Evolutionary conservation across 2,329 filamentous ascomycete genomes (phyloP), one percentile per base, ranked within the genome.

Genomic region (Byssothecium circinans): DNA sequence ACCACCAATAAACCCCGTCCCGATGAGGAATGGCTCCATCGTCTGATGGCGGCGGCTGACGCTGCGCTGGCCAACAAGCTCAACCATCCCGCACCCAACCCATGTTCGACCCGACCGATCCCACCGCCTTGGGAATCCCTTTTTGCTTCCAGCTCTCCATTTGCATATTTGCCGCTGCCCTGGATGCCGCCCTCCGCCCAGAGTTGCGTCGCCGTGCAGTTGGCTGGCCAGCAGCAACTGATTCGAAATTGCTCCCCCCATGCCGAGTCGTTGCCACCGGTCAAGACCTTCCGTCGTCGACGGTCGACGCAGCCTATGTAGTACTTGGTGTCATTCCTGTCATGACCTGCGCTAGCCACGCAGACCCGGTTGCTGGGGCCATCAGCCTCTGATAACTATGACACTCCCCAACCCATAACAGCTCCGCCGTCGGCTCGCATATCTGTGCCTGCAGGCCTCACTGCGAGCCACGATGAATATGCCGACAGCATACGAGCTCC

Each of bases 331-430:
- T 19, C 41, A 41, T 23, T 46, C 56, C 48, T 47, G 60, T n/a
- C n/a, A 61, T 64, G 63, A 67, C 65, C 64, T 67, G 57, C 60
- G 53, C 53, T 52, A 56, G 57, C 47, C 53, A 56, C 56, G 56
- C 58, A 52, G 58, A 61, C 57, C 65, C 52, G 60, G 60, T 58
- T 52, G 47, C 52, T 62, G 58, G 61, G 60, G 51, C 45, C 36
- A 43, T 50, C 57, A 60, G 57, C 54, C 58, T 59, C 45, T 48
- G 50, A 58, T 57, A 59, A 52, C 62, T 59, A 64, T 65, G 61
- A 67, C 62, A 62, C 48, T 36, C 38, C 30, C 46, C 56, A 59
- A 58, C 49, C 56, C 58, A 57, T 60, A 57, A 62, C 45, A 37
- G 20, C 29, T 40, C 51, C 36, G 56, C 55, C 57, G 58, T 41